These are phyloP conservation scores for Chaetomiaceae sp. DNA, from an alignment of 2,329 filamentous ascomycete species.

Conservation along the genomic window DNA sequence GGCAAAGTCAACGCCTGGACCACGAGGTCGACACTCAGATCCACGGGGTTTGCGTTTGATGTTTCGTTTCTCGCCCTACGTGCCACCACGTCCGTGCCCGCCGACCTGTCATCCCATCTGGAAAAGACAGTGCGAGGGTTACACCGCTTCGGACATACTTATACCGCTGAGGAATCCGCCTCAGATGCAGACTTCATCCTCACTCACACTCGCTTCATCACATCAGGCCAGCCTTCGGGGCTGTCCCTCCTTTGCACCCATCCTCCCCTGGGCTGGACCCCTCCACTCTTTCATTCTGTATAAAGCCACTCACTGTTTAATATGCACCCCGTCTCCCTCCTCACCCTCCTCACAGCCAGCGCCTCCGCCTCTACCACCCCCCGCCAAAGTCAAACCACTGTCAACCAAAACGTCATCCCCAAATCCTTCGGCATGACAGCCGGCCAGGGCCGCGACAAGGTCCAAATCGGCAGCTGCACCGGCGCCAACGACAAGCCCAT, in stretches of 20 bases:
- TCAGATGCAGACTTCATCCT: not conserved
- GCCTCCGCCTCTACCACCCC: slow-evolving; percentile 6
- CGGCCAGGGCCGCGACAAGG: slow-evolving; percentile 9
- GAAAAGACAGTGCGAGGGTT: no score
- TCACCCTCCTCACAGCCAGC: slow-evolving; percentile 11
- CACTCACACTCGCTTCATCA: not conserved
- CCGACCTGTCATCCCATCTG: slow-evolving; percentile 2
- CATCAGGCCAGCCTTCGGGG: not conserved
- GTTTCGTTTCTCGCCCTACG: slow-evolving; percentile 13
- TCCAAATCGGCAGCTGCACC: slow-evolving; percentile 13
- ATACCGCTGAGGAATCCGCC: not conserved
- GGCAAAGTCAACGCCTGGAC: not conserved
- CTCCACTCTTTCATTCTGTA: not conserved
- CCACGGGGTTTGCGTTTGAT: not conserved
- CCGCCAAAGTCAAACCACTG: slow-evolving; percentile 6
- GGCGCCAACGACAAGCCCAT: slow-evolving; percentile 21
- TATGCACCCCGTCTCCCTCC: slow-evolving; percentile 13
- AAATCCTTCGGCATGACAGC: slow-evolving; percentile 18
- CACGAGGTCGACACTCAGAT: not conserved
- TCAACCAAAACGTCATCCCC: slow-evolving; percentile 20
- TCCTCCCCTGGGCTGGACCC: slow-evolving; percentile 8
- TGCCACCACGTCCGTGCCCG: slow-evolving; percentile 1
- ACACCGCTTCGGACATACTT: not conserved
- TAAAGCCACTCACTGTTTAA: not conserved
- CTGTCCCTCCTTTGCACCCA: not conserved